phyloP scores from a whole-genome alignment of 139 green algal genomes.

The Chlorella vulgaris region DNA sequence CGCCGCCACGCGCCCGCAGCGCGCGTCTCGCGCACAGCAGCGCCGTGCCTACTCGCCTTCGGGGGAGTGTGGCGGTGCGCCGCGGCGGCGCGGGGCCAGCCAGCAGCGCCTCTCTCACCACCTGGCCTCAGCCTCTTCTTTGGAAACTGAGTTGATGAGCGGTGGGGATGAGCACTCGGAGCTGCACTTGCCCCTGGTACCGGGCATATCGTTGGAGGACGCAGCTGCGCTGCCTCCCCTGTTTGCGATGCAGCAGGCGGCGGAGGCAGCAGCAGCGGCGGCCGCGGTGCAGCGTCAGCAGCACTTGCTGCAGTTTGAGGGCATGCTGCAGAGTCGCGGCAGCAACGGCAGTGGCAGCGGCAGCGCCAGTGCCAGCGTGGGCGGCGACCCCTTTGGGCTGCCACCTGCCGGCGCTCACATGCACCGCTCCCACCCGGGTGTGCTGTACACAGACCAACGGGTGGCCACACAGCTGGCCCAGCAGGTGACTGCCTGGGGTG shows the following conservation, averaged over 20 bases:
- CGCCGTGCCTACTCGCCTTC: slow-evolving; percentile 10
- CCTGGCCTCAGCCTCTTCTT: background rate
- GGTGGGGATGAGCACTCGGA: background rate
- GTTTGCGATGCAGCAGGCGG: background rate
- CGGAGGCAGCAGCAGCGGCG: background rate
- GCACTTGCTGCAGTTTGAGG: background rate
- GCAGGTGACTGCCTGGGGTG: background rate
- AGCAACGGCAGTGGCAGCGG: background rate
- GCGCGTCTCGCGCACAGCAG: background rate
- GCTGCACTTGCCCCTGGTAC: background rate
- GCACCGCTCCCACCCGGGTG: slow-evolving; percentile 11
- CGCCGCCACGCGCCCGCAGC: background rate
- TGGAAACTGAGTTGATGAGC: background rate
- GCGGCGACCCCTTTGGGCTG: slow-evolving; percentile 4
- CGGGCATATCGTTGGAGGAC: background rate
- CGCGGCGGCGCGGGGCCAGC: background rate
- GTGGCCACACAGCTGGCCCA: slow-evolving; percentile 20
- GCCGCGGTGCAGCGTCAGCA: background rate
- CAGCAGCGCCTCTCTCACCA: background rate
- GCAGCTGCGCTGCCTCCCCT: background rate
- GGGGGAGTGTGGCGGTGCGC: background rate
- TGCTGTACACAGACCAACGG: slow-evolving; percentile 28
- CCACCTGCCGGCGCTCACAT: background rate
- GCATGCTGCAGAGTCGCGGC: background rate
- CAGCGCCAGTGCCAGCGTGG: background rate